These are phyloP conservation scores for Cladosporium sp. DNA, from an alignment of 2,329 filamentous ascomycete genomes.

Conservation along the genomic window DNA sequence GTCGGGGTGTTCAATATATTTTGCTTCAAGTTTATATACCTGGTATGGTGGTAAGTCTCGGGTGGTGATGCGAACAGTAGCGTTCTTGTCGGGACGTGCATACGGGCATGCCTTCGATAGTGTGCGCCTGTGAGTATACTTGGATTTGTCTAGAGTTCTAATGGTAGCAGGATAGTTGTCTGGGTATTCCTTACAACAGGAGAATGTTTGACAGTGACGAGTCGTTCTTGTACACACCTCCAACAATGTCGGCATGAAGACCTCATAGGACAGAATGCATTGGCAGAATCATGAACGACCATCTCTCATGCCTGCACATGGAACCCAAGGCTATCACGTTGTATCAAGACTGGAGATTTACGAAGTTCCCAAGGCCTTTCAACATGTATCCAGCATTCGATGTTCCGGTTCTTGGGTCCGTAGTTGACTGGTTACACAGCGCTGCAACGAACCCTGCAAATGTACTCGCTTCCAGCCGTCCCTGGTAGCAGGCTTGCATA, in stretches of 20 bases:
- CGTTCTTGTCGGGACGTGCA: background rate
- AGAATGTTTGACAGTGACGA: background rate
- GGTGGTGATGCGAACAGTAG: background rate
- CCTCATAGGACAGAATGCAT: background rate
- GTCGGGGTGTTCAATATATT: background rate
- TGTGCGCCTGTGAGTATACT: background rate
- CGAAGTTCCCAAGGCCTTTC: background rate
- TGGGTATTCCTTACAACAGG: background rate
- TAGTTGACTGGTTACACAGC: background rate
- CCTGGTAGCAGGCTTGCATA: background rate
- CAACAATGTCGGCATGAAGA: background rate
- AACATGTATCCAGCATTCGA: background rate
- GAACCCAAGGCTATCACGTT: background rate
- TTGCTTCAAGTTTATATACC: background rate
- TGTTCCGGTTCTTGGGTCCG: background rate
- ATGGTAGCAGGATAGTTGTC: background rate
- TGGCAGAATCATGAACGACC: background rate
- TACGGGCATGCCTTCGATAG: background rate
- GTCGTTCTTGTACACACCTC: background rate
- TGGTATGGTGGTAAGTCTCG: no score
- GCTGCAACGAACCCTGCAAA: background rate
- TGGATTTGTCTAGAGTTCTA: background rate
- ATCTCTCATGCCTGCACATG: background rate
- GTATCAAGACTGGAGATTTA: no score
- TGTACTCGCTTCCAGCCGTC: background rate